Evolutionary conservation across 2,329 filamentous ascomycete genomes (phyloP), one percentile per base, ranked within the genome.

Genomic region (Exophiala spinifera): DNA sequence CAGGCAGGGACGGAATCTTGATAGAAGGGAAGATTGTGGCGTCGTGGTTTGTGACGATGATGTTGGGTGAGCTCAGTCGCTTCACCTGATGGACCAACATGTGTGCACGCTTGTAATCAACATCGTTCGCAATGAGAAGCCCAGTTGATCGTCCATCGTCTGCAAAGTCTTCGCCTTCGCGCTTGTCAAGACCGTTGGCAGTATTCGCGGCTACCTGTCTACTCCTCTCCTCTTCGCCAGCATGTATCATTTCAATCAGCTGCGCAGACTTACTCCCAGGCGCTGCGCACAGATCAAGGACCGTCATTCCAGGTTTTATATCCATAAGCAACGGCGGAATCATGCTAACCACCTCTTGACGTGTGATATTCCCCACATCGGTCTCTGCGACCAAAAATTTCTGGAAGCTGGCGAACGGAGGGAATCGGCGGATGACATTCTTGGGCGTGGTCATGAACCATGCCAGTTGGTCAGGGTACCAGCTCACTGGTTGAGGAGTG

Each of bases 381-480:
- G 94, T 96, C 79, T 99, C 94, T 49, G 92, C 95, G 46, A 99
- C 94, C 47, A 99, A 81, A 77, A 96, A 99, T 70, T 95, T 95
- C 72, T 99, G 94, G 74, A 99, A 97, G 23, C 89, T 87, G 46
- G 91, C 86, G 70, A 99, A 99, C 2, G 94, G 94, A 33, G 89
- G 85, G 72, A 95, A 96, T 69, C 91, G 91, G 65, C 94, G 87
- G 59, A 99, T 83, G 62, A 97, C 87, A 68, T 95, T 91, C 80
- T 97, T 99, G 59, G 94, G 90, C 4, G 92, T 97, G 43, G 91
- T 96, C 91, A 97, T 97, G 72, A 86, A 91, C 88, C 95, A 99
- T 46, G 94, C 94, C 57, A 99, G 84, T 67, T 89, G 84, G 68
- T 97, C 91, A 39, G 94, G 94, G 70, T 96, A 99, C 90, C 92